Evolutionary conservation across 176 grass and related monocot genomes (phyloP), one percentile per base, ranked within the genome.

Genomic region (Hsuehochloa calcarea): DNA sequence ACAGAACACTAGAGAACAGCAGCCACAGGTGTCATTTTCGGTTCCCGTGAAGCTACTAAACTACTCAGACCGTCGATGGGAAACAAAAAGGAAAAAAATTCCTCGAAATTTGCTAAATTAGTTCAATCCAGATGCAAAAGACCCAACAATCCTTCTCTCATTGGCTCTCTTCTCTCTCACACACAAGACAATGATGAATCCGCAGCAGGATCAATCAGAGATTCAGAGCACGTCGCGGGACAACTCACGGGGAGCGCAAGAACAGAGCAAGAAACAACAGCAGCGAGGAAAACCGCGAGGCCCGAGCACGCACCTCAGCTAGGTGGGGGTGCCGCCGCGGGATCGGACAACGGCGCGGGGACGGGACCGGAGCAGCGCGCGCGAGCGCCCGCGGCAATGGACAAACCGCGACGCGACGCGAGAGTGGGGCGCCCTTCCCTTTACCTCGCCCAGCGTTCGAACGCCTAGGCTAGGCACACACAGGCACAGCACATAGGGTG

Each of bases 241-340:
- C 14, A 75, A 31, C 25, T 84, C 70, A 63, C 7, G 69, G 27
- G 40, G 55, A 63, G 80, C 17, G 65, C 55, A 15, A 46, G 25
- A n/a, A 63, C 17, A 31, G 41, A 79, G 67, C 41, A 86, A 58
- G 40, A 10, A 8, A 68, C 79, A 78, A 58, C 68, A 35, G n/a
- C 78, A 54, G 47, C 45, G 4, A 2, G 20, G 19, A 68, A 44
- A 50, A 1, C 31, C 60, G 51, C 51, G 4, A 10, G 20, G 34
- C 37, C 16, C 27, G n/a, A 72, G 70, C 22, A 25, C 78, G n/a
- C 62, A 85, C 82, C 82, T 85, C 46, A 27, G 56, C n/a, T 12
- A 60, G 60, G 60, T 26, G n/a, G 45, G 45, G 49, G 62, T 10
- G 72, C 72, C 72, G 72, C 47, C 47, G 49, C 23, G 11, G 83